Conservation (phyloP, 2,329 filamentous ascomycete species). For the Albophoma yamanashiensis region DNA sequence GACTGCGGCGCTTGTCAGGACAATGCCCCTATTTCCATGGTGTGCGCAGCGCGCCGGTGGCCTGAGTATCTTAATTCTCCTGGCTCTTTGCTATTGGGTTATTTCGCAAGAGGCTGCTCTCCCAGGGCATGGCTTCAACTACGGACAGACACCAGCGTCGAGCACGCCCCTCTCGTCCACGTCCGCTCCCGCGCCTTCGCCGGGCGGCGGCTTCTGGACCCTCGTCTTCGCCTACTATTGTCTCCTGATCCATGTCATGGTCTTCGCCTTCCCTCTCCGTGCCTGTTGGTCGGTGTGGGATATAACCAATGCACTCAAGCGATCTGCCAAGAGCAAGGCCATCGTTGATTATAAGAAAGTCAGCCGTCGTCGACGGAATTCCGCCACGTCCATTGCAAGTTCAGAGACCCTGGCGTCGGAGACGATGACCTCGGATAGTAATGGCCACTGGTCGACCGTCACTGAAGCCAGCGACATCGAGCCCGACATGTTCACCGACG, state of each 20-base stretch:
- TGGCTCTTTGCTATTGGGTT: slow-evolving; percentile 43
- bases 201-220: slow-evolving; percentile 39
- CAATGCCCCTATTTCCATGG: slow-evolving; percentile 45
- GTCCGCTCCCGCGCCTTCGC: slow-evolving; percentile 8
- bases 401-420: slow-evolving; percentile 42
- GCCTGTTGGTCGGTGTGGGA: slow-evolving; percentile 51
- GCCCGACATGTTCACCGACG: slow-evolving; percentile 33
- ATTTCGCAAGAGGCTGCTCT: slow-evolving; percentile 37
- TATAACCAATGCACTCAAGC: slow-evolving; percentile 40
- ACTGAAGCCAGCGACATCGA: slow-evolving; percentile 43
- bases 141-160: slow-evolving; percentile 27
- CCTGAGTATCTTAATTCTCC: slow-evolving; percentile 39
- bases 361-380: slow-evolving; percentile 36
- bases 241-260: slow-evolving; percentile 52
- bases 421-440: slow-evolving; percentile 33
- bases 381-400: slow-evolving; percentile 44
- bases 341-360: slow-evolving; percentile 35
- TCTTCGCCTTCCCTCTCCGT: slow-evolving; percentile 51
- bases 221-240: slow-evolving; percentile 53
- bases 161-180: slow-evolving; percentile 17
- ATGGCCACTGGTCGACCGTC: slow-evolving; percentile 34
- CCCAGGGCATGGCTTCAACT: slow-evolving; percentile 31
- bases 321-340: slow-evolving; percentile 31
- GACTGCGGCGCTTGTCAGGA: background rate
- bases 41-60: slow-evolving; percentile 42